Percentiles rank a stretch among this genome's conserved stretches.
phyloP scores from a whole-genome alignment of 2,329 filamentous ascomycete genomes.

The Metarhizium anisopliae region DNA sequence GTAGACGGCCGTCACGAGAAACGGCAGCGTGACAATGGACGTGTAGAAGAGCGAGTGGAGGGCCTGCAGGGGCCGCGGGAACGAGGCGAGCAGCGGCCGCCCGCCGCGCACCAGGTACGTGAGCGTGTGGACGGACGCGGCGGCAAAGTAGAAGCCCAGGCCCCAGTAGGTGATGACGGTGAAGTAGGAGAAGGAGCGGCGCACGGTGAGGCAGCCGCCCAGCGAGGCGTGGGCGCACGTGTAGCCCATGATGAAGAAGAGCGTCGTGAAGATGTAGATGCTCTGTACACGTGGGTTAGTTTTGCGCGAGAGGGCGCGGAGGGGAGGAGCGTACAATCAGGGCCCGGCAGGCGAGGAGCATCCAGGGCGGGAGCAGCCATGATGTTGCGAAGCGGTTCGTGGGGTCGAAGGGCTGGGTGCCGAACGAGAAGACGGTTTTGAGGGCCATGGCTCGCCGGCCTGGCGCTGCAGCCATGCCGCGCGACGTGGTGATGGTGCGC shows the following conservation, averaged over 20 bases:
- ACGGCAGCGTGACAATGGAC: constrained; percentile 52
- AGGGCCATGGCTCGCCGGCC: not conserved
- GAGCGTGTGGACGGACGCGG: constrained; percentile 59
- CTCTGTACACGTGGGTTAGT: constrained; percentile 21
- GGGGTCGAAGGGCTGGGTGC: constrained; percentile 39
- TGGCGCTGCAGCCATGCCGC: not conserved
- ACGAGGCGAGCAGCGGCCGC: constrained; percentile 45
- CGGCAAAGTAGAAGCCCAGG: constrained; percentile 67
- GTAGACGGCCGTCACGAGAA: constrained; percentile 63
- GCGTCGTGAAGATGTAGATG: constrained; percentile 61
- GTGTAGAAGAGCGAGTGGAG: constrained; percentile 58
- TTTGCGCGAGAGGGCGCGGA: no score
- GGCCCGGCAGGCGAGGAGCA: constrained; percentile 50
- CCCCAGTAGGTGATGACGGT: constrained; percentile 78
- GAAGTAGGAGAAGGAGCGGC: constrained; percentile 68
- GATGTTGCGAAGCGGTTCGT: constrained; percentile 68
- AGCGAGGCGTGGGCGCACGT: constrained; percentile 40
- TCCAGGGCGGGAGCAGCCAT: constrained; percentile 63
- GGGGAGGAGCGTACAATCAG: constrained; percentile 35
- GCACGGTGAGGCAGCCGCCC: constrained; percentile 36
- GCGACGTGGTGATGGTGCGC: no score
- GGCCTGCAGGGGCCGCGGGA: constrained; percentile 53
- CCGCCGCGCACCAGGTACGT: constrained; percentile 50
- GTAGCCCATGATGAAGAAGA: constrained; percentile 62
- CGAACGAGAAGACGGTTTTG: constrained; percentile 27